Conservation (phyloP, 352 stramenopile genomes). For the Pythium sp. region DNA sequence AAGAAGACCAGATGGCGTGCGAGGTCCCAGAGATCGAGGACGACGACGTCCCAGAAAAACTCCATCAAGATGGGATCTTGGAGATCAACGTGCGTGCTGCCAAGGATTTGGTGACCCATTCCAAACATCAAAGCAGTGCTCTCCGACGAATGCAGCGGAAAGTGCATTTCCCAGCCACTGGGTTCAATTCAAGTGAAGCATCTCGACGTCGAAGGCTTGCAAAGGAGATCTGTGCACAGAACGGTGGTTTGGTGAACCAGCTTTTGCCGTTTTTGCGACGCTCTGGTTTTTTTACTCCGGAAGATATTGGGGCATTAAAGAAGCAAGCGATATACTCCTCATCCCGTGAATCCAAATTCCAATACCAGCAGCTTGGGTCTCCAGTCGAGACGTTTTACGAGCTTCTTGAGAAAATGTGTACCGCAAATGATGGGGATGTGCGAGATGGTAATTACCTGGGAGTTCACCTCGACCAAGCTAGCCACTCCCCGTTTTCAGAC, state of each 20-base stretch:
- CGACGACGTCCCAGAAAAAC: constrained; percentile 57
- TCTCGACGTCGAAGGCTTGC: constrained; percentile 27
- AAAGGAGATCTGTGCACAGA: constrained; percentile 35
- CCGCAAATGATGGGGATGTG: not conserved
- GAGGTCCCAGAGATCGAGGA: constrained; percentile 78
- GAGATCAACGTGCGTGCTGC: constrained; percentile 55
- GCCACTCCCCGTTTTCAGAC: not conserved
- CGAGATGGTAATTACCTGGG: not conserved
- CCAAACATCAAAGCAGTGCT: constrained; percentile 9
- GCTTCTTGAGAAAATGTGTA: constrained; percentile 29
- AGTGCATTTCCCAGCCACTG: constrained; percentile 31
- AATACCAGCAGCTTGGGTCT: constrained; percentile 4
- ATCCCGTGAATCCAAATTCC: constrained; percentile 1
- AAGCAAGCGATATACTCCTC: not conserved
- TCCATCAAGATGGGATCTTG: constrained; percentile 70
- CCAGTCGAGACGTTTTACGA: constrained; percentile 45
- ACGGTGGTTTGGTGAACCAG: constrained; percentile 26
- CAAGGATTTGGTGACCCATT: constrained; percentile 40
- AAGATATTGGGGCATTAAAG: not conserved
- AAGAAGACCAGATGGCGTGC: constrained; percentile 72
- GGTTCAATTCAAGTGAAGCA: constrained; percentile 32
- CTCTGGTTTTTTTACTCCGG: not conserved
- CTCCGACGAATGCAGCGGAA: constrained; percentile 24
- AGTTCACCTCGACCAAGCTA: not conserved
- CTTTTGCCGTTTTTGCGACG: constrained; percentile 29